Evolutionary conservation across 371 early-diverging fungal genomes (phyloP).

Genomic region (Fennellomyces sp.): DNA sequence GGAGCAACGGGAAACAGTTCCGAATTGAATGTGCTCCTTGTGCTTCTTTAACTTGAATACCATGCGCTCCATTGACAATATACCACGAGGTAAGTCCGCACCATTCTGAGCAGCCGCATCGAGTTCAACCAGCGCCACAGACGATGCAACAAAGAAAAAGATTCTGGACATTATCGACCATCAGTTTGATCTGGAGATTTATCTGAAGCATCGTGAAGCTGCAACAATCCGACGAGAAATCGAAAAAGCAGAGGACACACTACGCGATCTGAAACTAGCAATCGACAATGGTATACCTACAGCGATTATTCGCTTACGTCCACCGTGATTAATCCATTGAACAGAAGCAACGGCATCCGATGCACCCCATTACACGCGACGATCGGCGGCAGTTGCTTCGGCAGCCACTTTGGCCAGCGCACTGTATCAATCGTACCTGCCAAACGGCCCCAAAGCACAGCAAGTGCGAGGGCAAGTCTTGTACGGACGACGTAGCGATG

Average conservation of each 20-base stretch:
- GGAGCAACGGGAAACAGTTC: no score
- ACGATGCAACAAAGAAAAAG: conserved; percentile 54
- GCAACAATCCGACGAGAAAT: conserved; percentile 60
- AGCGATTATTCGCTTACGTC: background rate
- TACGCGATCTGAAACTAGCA: conserved; percentile 53
- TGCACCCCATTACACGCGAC: conserved; percentile 42
- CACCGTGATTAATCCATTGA: background rate
- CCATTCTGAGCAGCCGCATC: no score
- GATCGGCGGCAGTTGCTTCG: conserved; percentile 27
- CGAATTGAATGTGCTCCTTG: no score
- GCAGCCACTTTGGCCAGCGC: conserved; percentile 6
- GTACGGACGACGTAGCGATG: conserved; percentile 61
- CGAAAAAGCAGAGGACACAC: conserved; percentile 50
- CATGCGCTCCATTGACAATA: background rate
- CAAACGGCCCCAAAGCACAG: background rate
- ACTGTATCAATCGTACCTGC: conserved; percentile 3
- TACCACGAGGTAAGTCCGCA: conserved; percentile 5
- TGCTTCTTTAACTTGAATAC: no score
- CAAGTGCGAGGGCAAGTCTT: conserved; percentile 23
- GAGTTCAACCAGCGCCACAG: conserved; percentile 25
- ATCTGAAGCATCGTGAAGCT: conserved; percentile 66
- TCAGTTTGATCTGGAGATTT: conserved; percentile 77
- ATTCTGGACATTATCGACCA: conserved; percentile 63
- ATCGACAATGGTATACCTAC: conserved; percentile 56
- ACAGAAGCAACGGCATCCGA: conserved; percentile 27